These are phyloP conservation scores for Phytophthora tentaculata DNA, from an alignment of 352 stramenopile genomes.

Conservation along the genomic window DNA sequence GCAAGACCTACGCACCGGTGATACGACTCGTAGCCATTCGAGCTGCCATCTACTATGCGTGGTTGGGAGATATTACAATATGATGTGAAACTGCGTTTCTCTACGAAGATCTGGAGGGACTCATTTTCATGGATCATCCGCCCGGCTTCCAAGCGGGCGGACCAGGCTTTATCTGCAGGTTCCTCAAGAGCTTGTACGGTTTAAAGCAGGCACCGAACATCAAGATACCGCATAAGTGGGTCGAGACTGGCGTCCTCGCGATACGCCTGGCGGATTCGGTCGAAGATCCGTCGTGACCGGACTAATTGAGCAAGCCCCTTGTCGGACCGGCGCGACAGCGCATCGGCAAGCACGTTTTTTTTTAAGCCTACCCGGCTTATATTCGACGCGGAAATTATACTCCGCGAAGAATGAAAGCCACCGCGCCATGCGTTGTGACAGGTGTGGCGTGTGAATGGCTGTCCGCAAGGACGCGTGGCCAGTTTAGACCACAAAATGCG, in stretches of 20 bases:
- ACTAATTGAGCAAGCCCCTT: neutral
- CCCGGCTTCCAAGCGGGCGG: neutral
- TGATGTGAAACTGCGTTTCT: conserved; percentile 23
- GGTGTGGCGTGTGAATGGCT: too few relatives aligned
- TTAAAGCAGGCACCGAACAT: conserved; percentile 18
- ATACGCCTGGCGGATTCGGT: neutral
- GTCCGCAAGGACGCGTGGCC: too few relatives aligned
- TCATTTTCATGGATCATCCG: conserved; percentile 21
- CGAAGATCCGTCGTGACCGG: neutral
- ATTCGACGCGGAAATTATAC: too few relatives aligned
- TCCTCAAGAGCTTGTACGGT: conserved; percentile 12
- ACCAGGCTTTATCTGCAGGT: neutral
- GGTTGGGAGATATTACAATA: conserved; percentile 11
- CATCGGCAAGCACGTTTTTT: neutral
- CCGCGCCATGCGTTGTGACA: too few relatives aligned
- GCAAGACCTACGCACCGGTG: conserved; percentile 20
- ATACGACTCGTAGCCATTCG: conserved; percentile 25
- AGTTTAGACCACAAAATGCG: too few relatives aligned
- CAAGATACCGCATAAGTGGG: neutral
- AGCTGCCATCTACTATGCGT: too few relatives aligned
- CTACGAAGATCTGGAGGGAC: conserved; percentile 6
- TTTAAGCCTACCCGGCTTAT: neutral
- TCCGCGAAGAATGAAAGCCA: too few relatives aligned
- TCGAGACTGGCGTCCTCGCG: neutral
- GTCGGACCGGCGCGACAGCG: neutral